Base-by-base conservation (phyloP, 257 asterid genomes). In the Solanum chiquidenum region DNA sequence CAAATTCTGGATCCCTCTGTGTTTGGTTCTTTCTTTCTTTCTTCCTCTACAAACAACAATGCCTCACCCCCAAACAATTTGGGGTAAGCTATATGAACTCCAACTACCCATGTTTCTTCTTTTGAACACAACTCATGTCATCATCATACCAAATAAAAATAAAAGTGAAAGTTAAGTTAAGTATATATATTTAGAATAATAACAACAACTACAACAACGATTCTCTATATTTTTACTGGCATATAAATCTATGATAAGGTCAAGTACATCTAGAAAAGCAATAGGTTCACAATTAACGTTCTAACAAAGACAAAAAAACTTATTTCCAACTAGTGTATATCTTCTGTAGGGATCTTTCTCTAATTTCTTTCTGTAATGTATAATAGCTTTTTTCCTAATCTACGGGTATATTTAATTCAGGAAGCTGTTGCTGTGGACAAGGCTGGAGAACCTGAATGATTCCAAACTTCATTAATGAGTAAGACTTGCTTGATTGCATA, bases 371-470 rank as follows among this genome's bases (percentile, higher is more conserved):
- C 1, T 69, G 42, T 72, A 16, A 29, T 29, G 23, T 21, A 27
- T 37, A 37, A 37, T 23, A 37, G 11, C 8, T 37, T 74, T 73
- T 73, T 37, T 74, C 85, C 85, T 80, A 46, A 80, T 27, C 66
- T 27, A 27, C 5, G 40, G 7, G 9, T 44, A 46, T 35, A 46
- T 46, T 46, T 9, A 46, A 46, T 88, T 90, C 92, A 92, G 94
- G 90, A 89, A 88, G 58, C 90, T 62, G 86, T 75, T 31, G 37
- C 86, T 83, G 73, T 87, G 82, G 90, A 76, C 77, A 87, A 90
- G 89, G 92, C 93, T 87, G 94, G 88, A 72, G 90, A 88, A 88
- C 91, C 91, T 93, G 87, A 88, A 88, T 76, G 44, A 69, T 83
- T 83, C 12, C 83, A 71, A 31, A 49, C 86, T 42, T 64, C 31